A percentile compares a stretch with the other conserved stretches of the same genome.
Conservation (phyloP, 2,329 filamentous ascomycete species). For the Stagonosporopsis rhizophila region DNA sequence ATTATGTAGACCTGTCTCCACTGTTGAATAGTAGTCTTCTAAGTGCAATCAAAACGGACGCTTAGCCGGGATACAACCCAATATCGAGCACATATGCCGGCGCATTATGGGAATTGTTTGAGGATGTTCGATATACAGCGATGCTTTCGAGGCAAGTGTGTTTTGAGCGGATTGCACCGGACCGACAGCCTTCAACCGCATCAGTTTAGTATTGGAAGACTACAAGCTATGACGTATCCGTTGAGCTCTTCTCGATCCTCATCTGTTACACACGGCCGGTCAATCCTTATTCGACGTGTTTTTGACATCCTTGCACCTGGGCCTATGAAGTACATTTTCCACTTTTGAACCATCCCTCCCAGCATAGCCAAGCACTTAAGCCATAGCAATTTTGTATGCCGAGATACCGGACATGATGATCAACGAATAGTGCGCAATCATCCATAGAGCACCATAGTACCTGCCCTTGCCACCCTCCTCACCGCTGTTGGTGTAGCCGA, state of each 20-base stretch:
- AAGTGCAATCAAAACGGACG: no score
- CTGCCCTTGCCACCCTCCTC: constrained; percentile 54
- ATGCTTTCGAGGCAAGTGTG: no score
- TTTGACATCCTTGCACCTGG: background rate
- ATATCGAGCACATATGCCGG: no score
- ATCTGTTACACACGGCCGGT: background rate
- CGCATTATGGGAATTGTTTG: no score
- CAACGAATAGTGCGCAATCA: constrained; percentile 43
- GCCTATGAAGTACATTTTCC: background rate
- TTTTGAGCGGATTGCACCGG: background rate
- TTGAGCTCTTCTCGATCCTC: background rate
- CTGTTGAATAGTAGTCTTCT: no score
- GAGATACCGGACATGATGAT: constrained; percentile 37
- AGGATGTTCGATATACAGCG: no score
- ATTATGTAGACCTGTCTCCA: no score
- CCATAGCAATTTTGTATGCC: constrained; percentile 33
- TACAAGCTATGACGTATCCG: background rate
- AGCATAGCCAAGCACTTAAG: constrained; percentile 1
- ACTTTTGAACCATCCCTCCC: background rate
- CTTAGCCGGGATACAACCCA: no score
- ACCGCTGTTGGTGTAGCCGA: constrained; percentile 53
- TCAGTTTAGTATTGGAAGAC: background rate
- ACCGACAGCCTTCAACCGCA: no score
- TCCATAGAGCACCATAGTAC: constrained; percentile 47
- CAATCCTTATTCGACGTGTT: background rate